Percentiles rank a stretch among this genome's conserved stretches.
phyloP scores from a whole-genome alignment of 768 basidiomycete genomes.

The Dentipellis sp. region DNA sequence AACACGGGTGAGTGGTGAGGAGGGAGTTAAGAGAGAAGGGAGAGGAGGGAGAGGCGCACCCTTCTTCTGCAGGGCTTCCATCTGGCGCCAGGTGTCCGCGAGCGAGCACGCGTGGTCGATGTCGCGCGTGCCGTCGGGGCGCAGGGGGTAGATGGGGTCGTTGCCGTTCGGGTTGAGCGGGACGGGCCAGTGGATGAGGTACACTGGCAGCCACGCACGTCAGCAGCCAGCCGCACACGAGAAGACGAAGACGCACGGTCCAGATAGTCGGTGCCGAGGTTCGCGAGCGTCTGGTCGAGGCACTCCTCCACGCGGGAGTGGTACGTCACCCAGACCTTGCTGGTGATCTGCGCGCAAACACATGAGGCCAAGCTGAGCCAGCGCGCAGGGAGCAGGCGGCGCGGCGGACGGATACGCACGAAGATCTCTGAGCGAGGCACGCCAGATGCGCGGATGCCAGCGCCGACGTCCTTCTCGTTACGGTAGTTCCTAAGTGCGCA shows the following conservation, averaged over 20 bases:
- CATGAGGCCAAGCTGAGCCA: background rate
- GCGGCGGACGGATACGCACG: slow-evolving; percentile 25
- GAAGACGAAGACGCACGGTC: slow-evolving; percentile 45
- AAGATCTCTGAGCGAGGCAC: slow-evolving; percentile 69
- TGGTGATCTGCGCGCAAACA: slow-evolving; percentile 46
- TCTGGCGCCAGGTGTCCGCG: slow-evolving; percentile 72
- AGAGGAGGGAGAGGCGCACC: slow-evolving; percentile 26
- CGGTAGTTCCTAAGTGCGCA: slow-evolving; percentile 40
- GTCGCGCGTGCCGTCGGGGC: slow-evolving; percentile 57
- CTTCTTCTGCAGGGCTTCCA: slow-evolving; percentile 65
- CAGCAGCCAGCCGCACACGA: background rate
- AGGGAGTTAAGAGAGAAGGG: background rate
- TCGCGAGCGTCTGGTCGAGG: slow-evolving; percentile 65
- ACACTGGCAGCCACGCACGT: slow-evolving; percentile 26
- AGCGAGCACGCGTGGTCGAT: slow-evolving; percentile 58
- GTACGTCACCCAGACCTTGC: slow-evolving; percentile 61
- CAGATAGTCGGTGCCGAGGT: slow-evolving; percentile 79
- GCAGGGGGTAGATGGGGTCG: slow-evolving; percentile 47
- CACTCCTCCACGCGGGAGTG: slow-evolving; percentile 66
- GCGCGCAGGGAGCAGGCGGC: background rate
- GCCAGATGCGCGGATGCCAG: slow-evolving; percentile 69
- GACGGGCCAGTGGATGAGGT: slow-evolving; percentile 79
- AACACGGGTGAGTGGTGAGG: slow-evolving; percentile 14
- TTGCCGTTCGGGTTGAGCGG: slow-evolving; percentile 62
- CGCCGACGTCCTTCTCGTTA: slow-evolving; percentile 79